Evolutionary conservation across 805 yeast species (phyloP), one percentile per base, ranked within the genome.

Genomic region (Candida corydali): DNA sequence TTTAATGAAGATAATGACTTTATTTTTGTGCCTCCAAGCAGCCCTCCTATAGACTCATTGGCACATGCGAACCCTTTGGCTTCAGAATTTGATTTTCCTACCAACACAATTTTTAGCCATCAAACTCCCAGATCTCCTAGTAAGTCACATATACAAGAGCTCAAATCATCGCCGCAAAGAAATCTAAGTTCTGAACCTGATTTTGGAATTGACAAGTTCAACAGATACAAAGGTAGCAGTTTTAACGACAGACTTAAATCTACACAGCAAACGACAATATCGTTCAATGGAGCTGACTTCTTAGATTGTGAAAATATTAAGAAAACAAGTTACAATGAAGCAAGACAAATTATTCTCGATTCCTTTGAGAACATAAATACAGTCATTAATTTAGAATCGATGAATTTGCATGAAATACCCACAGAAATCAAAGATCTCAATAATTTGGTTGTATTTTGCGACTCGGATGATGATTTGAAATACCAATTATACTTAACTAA

Each of bases 391-490:
- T 47, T 79, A 18, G 82, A 77, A 36, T 55, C 66, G 11, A 49
- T 76, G 54, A 68, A 64, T 0, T 54, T 79, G 26, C 60, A 57
- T 8, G 68, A 68, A 5, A 52, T 79, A 3, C 84, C 86, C 1
- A 77, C 74, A 35, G 81, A 77, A 43, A 64, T 79, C 19, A 69
- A 69, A 34, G 86, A 79, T 49, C 57, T 79, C 43, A 68, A 75
- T 46, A 67, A 77, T 37, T 53, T 77, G 46, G 78, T 77, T n/a
- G 52, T 72, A 6, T 66, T 69, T 38, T 17, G 3, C 17, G 55
- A 51, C 12, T 34, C 37, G 11, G 26, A 30, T 4, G 31, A 24
- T 15, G 25, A 16, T n/a, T 18, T 18, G 10, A 33, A 25, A 8
- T 68, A 65, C 43, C 78, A 78, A 40, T 56, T 79, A 4, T 76